These are phyloP conservation scores for Primulina eburnea DNA, from an alignment of 257 asterid species.

Conservation along the genomic window DNA sequence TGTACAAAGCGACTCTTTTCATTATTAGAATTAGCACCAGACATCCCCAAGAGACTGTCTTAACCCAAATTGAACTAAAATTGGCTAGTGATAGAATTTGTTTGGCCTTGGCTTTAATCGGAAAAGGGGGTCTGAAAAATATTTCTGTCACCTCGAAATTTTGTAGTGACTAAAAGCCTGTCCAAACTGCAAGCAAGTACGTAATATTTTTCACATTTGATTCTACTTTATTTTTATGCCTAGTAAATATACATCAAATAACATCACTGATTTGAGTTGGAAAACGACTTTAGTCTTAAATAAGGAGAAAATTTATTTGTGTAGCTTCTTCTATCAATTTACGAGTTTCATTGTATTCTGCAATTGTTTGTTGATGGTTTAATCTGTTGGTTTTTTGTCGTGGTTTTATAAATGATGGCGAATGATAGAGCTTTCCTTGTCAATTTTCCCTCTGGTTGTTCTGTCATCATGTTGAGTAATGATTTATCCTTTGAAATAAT, in stretches of 20 bases:
- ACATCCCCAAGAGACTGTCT: not conserved
- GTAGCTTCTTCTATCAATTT: not conserved
- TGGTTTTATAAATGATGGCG: not conserved
- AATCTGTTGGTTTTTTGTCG: not conserved
- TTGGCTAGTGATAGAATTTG: not conserved
- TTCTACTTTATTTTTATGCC: not conserved
- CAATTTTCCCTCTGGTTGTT: not conserved
- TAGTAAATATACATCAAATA: not conserved
- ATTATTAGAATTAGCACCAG: not conserved
- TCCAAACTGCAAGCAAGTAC: not conserved
- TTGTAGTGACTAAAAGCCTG: too few relatives aligned
- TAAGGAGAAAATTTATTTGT: not conserved
- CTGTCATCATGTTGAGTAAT: not conserved
- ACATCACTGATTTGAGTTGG: not conserved
- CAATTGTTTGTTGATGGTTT: not conserved
- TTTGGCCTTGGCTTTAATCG: not conserved
- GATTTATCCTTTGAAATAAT: too few relatives aligned
- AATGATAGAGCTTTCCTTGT: not conserved
- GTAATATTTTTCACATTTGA: not conserved
- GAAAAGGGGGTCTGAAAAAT: not conserved
- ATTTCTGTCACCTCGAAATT: too few relatives aligned
- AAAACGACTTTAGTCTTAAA: not conserved
- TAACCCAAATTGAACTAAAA: not conserved
- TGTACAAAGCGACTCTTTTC: constrained; percentile 9
- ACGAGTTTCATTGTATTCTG: not conserved